These are phyloP conservation scores for Colletotrichum truncatum DNA, from an alignment of 2,329 filamentous ascomycete genomes.

Conservation along the genomic window DNA sequence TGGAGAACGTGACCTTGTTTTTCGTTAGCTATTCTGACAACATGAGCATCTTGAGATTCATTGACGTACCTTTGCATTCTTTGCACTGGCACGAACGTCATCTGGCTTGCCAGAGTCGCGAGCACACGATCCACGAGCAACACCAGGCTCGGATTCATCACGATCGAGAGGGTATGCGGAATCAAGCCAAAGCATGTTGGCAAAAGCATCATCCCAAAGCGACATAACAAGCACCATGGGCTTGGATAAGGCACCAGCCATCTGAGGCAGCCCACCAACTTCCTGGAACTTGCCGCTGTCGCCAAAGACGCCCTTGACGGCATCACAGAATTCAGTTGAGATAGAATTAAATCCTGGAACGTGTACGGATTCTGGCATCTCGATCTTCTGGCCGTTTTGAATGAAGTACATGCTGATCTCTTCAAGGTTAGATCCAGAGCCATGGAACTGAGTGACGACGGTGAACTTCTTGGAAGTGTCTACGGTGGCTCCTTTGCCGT, in stretches of 20 bases:
- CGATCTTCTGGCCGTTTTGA: slow-evolving; percentile 68
- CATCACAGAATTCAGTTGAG: slow-evolving; percentile 65
- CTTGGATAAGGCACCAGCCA: slow-evolving; percentile 56
- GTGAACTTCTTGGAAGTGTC: slow-evolving; percentile 69
- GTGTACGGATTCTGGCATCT: slow-evolving; percentile 58
- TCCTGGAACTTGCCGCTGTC: slow-evolving; percentile 61
- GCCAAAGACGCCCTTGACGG: slow-evolving; percentile 66
- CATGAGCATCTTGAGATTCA: slow-evolving; percentile 54
- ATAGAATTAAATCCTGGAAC: slow-evolving; percentile 56
- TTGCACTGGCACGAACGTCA: slow-evolving; percentile 52
- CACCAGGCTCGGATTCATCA: slow-evolving; percentile 53
- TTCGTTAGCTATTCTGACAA: slow-evolving; percentile 33
- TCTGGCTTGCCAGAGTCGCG: slow-evolving; percentile 59
- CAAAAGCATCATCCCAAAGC: slow-evolving; percentile 68
- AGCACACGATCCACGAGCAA: slow-evolving; percentile 63
- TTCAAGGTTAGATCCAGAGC: slow-evolving; percentile 58
- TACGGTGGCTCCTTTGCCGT: slow-evolving; percentile 63
- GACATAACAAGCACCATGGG: slow-evolving; percentile 60
- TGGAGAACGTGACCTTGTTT: slow-evolving; percentile 61
- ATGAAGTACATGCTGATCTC: slow-evolving; percentile 73
- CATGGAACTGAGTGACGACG: slow-evolving; percentile 72
- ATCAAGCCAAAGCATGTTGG: slow-evolving; percentile 82
- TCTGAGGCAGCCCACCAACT: slow-evolving; percentile 65
- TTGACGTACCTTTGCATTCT: slow-evolving; percentile 59
- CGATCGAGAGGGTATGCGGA: slow-evolving; percentile 70